Base-by-base conservation (phyloP, 257 asterid species). In the Mentha longifolia region DNA sequence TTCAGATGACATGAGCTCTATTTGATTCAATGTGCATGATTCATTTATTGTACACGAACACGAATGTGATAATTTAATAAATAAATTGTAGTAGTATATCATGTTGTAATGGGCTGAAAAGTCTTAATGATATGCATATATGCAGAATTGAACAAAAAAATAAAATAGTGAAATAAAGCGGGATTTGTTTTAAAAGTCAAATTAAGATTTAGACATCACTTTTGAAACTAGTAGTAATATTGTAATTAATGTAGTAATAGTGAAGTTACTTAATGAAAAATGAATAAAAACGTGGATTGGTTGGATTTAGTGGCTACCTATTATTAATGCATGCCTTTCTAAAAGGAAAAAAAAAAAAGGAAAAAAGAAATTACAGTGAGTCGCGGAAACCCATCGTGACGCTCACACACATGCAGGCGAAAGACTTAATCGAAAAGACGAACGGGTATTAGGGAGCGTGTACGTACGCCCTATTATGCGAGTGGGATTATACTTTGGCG, bases 401-500 rank as follows among this genome's bases (percentile, higher is more conserved):
- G 0, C 47, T 17, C 76, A 63, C 67, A 51, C 61, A 37, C 52
- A 31, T 15, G 7, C 11, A 30, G 13, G 7, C 5, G 1, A 0
- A 0, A 0, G 8, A 31, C 15, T n/a, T 12, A 12, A 28, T 17
- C 14, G 6, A 9, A 13, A 28, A 25, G 0, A 37, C 33, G 19
- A 68, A 13, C 62, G 74, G 76, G 16, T 47, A 9, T 15, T 41
- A 45, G 0, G 0, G 0, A n/a, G 16, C 74, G 79, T 81, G 72
- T 4, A 0, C 0, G 0, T 81, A 85, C 87, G 81, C 84, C 74
- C 79, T 7, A 14, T 14, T 7, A 0, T 14, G 81, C 30, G 76
- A 61, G 22, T 77, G 81, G 72, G n/a, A 2, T 5, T 63, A 4
- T 5, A 0, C 9, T 55, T 70, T 77, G 80, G 84, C 79, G 79